These are phyloP conservation scores for Calocera cornea DNA, from an alignment of 768 basidiomycete genomes.

Conservation along the genomic window DNA sequence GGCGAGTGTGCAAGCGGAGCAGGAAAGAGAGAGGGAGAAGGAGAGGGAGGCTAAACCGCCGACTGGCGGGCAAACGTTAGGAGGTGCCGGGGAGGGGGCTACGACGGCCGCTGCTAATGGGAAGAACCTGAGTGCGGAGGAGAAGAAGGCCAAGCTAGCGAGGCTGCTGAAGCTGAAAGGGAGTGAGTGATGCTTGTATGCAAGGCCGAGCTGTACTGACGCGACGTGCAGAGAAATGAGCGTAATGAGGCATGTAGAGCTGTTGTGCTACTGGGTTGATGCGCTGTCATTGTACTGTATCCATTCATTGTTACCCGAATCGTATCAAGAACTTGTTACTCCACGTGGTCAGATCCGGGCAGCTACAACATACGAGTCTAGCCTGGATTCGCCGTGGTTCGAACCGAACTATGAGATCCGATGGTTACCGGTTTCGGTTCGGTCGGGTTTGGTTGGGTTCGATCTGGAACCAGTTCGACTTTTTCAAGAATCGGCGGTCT, in stretches of 20 bases:
- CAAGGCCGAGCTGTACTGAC: background rate
- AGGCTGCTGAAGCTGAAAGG: constrained; percentile 57
- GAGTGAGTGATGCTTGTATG: constrained; percentile 2
- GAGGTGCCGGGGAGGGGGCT: background rate
- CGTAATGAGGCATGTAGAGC: background rate
- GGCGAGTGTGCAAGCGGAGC: constrained; percentile 38
- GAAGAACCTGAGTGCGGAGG: constrained; percentile 8
- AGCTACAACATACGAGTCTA: too few species aligned
- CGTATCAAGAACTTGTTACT: too few species aligned
- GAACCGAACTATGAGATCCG: too few species aligned
- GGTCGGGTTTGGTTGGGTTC: too few species aligned
- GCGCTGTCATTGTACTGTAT: background rate
- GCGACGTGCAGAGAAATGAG: background rate
- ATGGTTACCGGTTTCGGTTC: too few species aligned
- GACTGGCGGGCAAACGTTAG: background rate
- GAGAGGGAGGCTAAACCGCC: constrained; percentile 10
- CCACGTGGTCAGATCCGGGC: too few species aligned
- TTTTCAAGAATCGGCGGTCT: too few species aligned
- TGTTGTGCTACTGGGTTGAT: background rate
- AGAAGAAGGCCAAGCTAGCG: constrained; percentile 46
- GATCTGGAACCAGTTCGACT: too few species aligned
- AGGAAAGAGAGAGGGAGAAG: constrained; percentile 14
- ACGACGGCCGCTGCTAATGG: background rate
- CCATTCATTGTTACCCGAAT: background rate
- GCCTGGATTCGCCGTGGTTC: too few species aligned